These are phyloP conservation scores for Aureobasidium uvarum DNA, from an alignment of 2,329 filamentous ascomycete genomes.

Conservation along the genomic window DNA sequence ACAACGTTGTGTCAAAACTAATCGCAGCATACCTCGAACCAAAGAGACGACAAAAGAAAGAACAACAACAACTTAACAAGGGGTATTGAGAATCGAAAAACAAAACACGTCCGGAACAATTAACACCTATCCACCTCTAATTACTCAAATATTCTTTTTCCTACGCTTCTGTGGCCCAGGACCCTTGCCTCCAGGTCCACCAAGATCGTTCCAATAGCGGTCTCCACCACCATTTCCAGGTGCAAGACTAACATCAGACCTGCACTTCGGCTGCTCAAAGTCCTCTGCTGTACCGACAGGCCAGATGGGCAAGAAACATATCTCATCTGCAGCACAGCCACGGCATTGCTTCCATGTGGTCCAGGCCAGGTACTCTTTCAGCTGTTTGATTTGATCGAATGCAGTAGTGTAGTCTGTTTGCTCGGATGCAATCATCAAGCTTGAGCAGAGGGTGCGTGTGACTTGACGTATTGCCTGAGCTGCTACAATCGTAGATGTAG, in stretches of 20 bases:
- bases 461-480: constrained; percentile 38
- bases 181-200: constrained; percentile 9
- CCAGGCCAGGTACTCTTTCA: constrained; percentile 58
- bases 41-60: neutral
- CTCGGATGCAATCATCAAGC: constrained; percentile 35
- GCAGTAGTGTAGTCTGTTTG: constrained; percentile 33
- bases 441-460: constrained; percentile 38
- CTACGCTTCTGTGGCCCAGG: neutral
- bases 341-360: constrained; percentile 59
- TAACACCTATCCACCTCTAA: neutral
- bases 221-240: constrained; percentile 9
- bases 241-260: constrained; percentile 33
- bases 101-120: neutral
- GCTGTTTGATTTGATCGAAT: constrained; percentile 37
- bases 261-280: constrained; percentile 52
- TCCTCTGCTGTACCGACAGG: constrained; percentile 57
- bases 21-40: neutral
- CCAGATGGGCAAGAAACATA: constrained; percentile 65
- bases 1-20: neutral
- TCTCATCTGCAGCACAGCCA: constrained; percentile 54
- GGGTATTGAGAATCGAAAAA: neutral
- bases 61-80: neutral
- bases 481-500: constrained; percentile 31
- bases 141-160: neutral
- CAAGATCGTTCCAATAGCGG: constrained; percentile 32